Evolutionary conservation across 2,329 filamentous ascomycete species (phyloP).

Genomic region (Daldinia sp.): DNA sequence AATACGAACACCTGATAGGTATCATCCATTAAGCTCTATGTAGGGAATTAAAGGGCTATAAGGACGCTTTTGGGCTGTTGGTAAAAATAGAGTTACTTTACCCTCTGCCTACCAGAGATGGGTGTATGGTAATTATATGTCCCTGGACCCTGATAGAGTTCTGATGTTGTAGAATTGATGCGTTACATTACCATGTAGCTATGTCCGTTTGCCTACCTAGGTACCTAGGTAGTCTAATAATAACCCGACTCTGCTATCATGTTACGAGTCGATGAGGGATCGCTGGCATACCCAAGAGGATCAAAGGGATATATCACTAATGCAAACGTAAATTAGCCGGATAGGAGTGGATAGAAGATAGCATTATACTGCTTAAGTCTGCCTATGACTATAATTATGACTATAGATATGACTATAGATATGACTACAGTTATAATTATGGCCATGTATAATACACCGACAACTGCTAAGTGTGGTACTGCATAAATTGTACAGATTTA

Average conservation of each 20-base stretch:
- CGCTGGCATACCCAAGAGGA: background rate
- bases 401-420: background rate
- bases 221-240: too few relatives aligned
- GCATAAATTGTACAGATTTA: constrained; percentile 24
- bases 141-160: too few relatives aligned
- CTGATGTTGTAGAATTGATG: too few relatives aligned
- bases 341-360: background rate
- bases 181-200: background rate
- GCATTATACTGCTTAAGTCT: background rate
- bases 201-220: background rate
- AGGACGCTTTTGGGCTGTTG: too few relatives aligned
- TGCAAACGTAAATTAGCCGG: background rate
- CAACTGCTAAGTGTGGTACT: constrained; percentile 13
- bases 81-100: background rate
- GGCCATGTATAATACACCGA: constrained; percentile 14
- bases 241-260: background rate
- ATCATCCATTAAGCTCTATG: too few relatives aligned
- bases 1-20: too few relatives aligned
- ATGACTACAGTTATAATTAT: background rate
- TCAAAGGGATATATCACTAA: background rate
- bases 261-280: background rate
- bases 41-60: too few relatives aligned
- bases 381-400: background rate
- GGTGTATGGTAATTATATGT: too few relatives aligned
- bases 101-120: background rate